A percentile compares a stretch with the other conserved stretches of the same genome.
Conservation (phyloP, 2,329 filamentous ascomycete genomes). For the Fusarium cicatricum region DNA sequence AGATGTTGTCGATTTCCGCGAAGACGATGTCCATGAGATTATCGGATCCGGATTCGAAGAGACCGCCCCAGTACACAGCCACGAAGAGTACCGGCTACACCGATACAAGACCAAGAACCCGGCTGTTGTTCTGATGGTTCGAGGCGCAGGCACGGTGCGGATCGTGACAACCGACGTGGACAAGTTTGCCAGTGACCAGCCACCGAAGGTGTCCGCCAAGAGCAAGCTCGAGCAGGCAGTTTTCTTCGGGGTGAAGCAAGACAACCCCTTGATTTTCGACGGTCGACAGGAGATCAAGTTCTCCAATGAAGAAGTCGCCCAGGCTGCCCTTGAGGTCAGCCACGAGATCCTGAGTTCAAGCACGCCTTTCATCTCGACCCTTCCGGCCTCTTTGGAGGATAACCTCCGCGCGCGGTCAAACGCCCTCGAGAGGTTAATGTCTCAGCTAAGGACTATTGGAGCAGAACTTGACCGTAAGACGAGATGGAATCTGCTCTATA, state of each 20-base stretch:
- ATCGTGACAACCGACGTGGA: slow-evolving; percentile 66
- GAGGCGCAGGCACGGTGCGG: slow-evolving; percentile 68
- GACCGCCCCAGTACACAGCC: slow-evolving; percentile 45
- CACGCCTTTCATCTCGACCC: slow-evolving; percentile 75
- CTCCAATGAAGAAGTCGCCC: slow-evolving; percentile 72
- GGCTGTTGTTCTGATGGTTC: slow-evolving; percentile 67
- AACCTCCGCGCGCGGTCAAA: slow-evolving; percentile 78
- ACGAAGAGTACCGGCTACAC: slow-evolving; percentile 59
- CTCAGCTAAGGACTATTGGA: slow-evolving; percentile 72
- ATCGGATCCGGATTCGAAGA: slow-evolving; percentile 72
- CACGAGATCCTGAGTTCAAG: slow-evolving; percentile 81
- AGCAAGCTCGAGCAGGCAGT: slow-evolving; percentile 94
- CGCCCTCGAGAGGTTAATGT: slow-evolving; percentile 78
- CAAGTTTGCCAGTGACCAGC: slow-evolving; percentile 64
- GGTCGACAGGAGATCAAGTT: slow-evolving; percentile 73
- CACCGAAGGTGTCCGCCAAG: slow-evolving; percentile 77
- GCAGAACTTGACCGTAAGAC: slow-evolving; percentile 71
- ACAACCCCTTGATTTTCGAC: slow-evolving; percentile 89
- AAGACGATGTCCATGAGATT: slow-evolving; percentile 69
- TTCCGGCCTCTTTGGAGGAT: slow-evolving; percentile 79
- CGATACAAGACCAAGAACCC: slow-evolving; percentile 69
- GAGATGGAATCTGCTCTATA: slow-evolving; percentile 84
- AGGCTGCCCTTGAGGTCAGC: slow-evolving; percentile 81
- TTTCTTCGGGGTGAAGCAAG: slow-evolving; percentile 83
- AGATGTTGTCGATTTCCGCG: slow-evolving; percentile 83